Conservation (phyloP, 768 basidiomycete genomes). For the Psilocybe sp. region DNA sequence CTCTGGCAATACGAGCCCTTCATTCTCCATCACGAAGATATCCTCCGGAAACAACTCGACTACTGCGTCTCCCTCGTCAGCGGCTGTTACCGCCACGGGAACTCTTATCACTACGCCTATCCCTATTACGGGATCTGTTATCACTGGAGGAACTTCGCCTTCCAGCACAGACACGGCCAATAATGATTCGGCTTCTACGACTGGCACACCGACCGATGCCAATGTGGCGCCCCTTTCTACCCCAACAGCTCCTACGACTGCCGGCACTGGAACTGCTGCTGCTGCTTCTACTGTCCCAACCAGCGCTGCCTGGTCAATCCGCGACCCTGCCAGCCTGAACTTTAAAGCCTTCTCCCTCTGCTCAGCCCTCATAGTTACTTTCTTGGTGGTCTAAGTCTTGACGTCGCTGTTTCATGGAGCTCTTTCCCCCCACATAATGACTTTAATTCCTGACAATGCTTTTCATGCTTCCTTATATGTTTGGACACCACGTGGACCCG, state of each 20-base stretch:
- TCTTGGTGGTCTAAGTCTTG: no score
- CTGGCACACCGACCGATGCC: conserved; percentile 11
- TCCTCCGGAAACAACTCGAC: conserved; percentile 22
- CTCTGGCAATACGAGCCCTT: conserved; percentile 59
- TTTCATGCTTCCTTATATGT: no score
- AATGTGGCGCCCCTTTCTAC: conserved; percentile 9
- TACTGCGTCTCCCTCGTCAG: conserved; percentile 20
- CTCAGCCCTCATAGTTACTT: conserved; percentile 7
- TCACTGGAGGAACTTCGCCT: conserved; percentile 20
- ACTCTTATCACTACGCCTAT: conserved; percentile 24
- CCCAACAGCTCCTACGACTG: conserved; percentile 14
- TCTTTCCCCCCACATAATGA: no score
- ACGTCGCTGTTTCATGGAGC: no score
- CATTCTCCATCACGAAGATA: conserved; percentile 60
- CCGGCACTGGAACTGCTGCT: conserved; percentile 6
- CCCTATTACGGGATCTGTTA: conserved; percentile 28
- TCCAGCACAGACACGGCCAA: background rate
- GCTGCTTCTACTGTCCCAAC: conserved; percentile 11
- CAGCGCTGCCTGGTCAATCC: conserved; percentile 25
- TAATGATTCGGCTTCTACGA: conserved; percentile 5
- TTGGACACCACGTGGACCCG: no score
- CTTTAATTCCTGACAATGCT: no score
- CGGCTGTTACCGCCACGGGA: conserved; percentile 17
- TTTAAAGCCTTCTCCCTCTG: conserved; percentile 13
- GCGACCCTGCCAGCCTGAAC: conserved; percentile 5